A percentile compares a stretch with the other conserved stretches of the same genome.
Conservation (phyloP, 2,329 filamentous ascomycete genomes). For the Thielaviopsis populi region DNA sequence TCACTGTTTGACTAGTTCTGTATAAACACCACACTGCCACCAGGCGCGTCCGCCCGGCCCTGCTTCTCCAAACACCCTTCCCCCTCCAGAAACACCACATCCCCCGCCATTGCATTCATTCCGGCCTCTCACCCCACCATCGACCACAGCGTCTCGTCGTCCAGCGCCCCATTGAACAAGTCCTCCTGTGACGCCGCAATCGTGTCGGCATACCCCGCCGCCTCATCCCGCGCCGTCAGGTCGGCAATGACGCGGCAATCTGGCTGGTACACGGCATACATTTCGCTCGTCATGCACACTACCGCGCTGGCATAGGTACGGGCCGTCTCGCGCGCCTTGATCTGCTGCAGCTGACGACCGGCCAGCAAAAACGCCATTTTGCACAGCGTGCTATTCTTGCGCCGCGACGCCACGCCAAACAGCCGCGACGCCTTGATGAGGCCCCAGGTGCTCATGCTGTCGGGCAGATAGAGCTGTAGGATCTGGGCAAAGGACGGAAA, state of each 20-base stretch:
- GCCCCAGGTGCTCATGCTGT: constrained; percentile 29
- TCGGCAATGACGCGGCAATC: constrained; percentile 23
- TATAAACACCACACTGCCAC: too few relatives aligned
- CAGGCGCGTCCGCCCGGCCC: too few relatives aligned
- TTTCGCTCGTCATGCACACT: constrained; percentile 20
- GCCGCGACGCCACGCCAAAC: constrained; percentile 27
- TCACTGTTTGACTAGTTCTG: too few relatives aligned
- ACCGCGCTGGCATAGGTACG: constrained; percentile 16
- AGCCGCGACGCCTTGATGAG: constrained; percentile 36
- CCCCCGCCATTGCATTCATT: too few relatives aligned
- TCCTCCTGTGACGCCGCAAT: constrained; percentile 8
- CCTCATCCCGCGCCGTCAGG: constrained; percentile 21
- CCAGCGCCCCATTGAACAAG: not conserved
- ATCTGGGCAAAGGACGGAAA: not conserved
- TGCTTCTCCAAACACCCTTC: too few relatives aligned
- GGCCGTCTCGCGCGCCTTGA: constrained; percentile 28
- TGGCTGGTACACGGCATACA: constrained; percentile 26
- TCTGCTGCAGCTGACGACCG: constrained; percentile 32
- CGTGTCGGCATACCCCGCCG: constrained; percentile 19
- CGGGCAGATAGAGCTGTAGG: constrained; percentile 19
- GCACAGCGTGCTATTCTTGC: constrained; percentile 14
- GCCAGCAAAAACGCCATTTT: constrained; percentile 28
- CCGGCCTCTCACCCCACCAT: not conserved
- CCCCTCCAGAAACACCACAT: too few relatives aligned
- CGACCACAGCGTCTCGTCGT: not conserved